These are phyloP conservation scores for Pseudogymnoascus sp. DNA, from an alignment of 2,329 filamentous ascomycete species.

Conservation along the genomic window DNA sequence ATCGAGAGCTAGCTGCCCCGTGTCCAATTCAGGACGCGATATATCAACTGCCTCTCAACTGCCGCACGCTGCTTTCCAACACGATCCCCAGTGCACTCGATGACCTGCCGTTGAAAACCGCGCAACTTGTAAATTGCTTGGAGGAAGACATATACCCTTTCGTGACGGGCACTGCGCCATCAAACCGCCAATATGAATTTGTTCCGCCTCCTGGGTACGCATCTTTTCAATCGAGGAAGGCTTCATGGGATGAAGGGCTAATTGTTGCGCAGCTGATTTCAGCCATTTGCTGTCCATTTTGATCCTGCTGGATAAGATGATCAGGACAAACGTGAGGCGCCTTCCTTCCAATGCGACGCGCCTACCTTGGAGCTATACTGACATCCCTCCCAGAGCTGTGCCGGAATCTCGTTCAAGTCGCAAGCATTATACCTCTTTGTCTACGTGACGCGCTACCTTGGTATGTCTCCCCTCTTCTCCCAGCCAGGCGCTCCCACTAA, in stretches of 20 bases:
- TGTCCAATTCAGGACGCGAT: conserved; percentile 8
- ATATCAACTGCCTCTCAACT: conserved; percentile 6
- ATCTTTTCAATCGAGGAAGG: conserved; percentile 4
- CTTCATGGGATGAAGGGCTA: conserved; percentile 1
- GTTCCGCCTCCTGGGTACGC: conserved; percentile 57
- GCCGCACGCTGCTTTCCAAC: not conserved
- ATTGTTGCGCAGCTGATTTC: conserved; percentile 62
- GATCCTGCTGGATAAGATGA: conserved; percentile 96
- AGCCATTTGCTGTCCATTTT: conserved; percentile 92
- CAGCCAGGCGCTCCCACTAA: not conserved
- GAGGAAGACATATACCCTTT: not conserved
- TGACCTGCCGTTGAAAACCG: conserved; percentile 3
- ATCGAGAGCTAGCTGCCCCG: conserved; percentile 9
- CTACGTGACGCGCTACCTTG: conserved; percentile 87
- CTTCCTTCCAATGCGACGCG: not conserved
- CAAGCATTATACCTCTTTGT: conserved; percentile 92
- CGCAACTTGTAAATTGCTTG: not conserved
- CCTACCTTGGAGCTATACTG: conserved; percentile 12
- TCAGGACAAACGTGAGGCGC: conserved; percentile 66
- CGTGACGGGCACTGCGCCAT: conserved; percentile 9
- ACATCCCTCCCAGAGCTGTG: conserved; percentile 64
- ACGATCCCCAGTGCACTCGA: conserved; percentile 4
- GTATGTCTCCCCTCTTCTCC: conserved; percentile 36
- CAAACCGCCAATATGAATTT: conserved; percentile 51
- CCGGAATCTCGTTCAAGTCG: conserved; percentile 97